Conservation (phyloP, 2,329 filamentous ascomycete species). For the Pseudogymnoascus sp. region DNA sequence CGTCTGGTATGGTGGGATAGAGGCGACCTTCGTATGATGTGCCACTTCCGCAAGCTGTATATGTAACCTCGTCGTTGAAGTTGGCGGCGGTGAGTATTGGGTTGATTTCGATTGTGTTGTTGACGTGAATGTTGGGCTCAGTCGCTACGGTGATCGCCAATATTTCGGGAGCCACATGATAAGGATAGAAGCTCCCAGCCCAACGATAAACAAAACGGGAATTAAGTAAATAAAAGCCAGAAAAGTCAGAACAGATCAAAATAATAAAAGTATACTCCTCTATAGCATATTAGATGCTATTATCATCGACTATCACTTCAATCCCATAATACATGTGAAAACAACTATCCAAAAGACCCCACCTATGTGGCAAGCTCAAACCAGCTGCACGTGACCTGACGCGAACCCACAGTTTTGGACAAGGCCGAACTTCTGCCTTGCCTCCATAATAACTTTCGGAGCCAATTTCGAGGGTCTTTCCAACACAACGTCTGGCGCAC, state of each 20-base stretch:
- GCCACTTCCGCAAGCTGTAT: neutral
- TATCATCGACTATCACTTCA: neutral
- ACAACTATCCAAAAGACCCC: neutral
- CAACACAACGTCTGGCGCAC: neutral
- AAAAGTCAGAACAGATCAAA: neutral
- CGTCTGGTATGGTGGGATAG: neutral
- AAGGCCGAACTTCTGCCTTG: slow-evolving; percentile 7
- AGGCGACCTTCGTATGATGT: neutral
- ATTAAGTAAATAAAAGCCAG: neutral
- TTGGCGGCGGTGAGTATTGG: slow-evolving; percentile 1
- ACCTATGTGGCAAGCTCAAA: neutral
- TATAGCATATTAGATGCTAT: neutral
- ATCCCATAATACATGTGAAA: neutral
- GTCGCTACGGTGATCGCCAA: slow-evolving; percentile 6
- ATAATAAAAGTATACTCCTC: neutral
- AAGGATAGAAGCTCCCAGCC: slow-evolving; percentile 1
- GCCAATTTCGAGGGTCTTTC: neutral
- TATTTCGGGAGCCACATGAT: slow-evolving; percentile 6
- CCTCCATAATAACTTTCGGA: neutral
- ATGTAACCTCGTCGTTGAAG: neutral
- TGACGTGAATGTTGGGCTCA: slow-evolving; percentile 4
- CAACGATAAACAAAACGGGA: slow-evolving; percentile 1
- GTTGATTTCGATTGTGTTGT: slow-evolving; percentile 4
- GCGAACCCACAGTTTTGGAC: neutral
- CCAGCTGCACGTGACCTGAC: neutral